phyloP scores from a whole-genome alignment of 768 basidiomycete species.

The Leucosporidium scottii region DNA sequence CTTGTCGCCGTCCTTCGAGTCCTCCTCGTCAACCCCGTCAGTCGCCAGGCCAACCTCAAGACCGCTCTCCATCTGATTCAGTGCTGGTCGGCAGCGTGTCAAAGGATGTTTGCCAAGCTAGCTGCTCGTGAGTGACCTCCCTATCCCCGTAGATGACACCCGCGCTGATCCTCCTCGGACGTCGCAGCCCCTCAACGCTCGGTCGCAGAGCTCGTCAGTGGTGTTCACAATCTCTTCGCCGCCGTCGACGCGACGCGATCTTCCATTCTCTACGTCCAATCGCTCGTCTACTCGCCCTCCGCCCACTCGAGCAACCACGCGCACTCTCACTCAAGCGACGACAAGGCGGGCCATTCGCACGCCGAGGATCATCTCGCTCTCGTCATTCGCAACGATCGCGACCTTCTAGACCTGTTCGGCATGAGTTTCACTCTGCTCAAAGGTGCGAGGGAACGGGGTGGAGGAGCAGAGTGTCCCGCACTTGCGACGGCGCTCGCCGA shows the following conservation, averaged over 20 bases:
- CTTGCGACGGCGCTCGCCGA: neutral
- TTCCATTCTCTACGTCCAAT: conserved; percentile 6
- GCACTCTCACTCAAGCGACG: neutral
- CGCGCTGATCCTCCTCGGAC: neutral
- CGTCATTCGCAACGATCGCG: conserved; percentile 11
- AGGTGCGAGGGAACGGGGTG: too few relatives aligned
- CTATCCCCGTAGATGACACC: too few relatives aligned
- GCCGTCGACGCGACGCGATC: conserved; percentile 6
- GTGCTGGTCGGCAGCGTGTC: conserved; percentile 14
- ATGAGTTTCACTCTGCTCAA: neutral
- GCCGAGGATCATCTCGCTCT: conserved; percentile 12
- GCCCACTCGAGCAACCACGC: neutral
- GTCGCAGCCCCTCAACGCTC: neutral
- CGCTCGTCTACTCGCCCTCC: neutral
- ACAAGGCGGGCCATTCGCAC: neutral
- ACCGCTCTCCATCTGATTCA: conserved; percentile 6
- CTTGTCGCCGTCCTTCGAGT: neutral
- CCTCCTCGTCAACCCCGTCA: neutral
- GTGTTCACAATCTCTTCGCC: neutral
- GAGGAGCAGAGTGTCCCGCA: neutral
- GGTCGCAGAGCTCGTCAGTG: neutral
- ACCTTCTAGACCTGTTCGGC: conserved; percentile 8
- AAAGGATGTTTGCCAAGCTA: conserved; percentile 5
- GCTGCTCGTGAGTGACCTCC: conserved; percentile 7
- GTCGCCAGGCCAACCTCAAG: conserved; percentile 1